Evolutionary conservation across 352 stramenopile species (phyloP), one percentile per base, ranked within the genome.

Genomic region (Phytopythium delawarense): DNA sequence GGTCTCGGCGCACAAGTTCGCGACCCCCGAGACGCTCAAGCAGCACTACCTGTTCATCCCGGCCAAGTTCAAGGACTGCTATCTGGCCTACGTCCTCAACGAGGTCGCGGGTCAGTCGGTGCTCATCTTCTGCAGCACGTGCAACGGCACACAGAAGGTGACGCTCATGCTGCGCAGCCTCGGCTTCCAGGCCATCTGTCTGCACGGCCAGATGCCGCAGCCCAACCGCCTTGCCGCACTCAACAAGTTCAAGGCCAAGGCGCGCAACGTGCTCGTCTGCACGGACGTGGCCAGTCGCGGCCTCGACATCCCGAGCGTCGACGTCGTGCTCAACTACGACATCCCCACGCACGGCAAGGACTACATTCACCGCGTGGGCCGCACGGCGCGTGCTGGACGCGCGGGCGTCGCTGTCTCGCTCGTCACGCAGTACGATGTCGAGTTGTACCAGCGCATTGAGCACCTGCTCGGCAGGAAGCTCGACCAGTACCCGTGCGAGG

Each of bases 21-120:
- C 98, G 61, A 99, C 97, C 16, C 97, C 97, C 9, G 97, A 98
- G 69, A 98, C 97, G 62, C 84, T 99, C 15, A 86, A 98, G 64
- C 97, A 99, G 79, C 92, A 97, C 79, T 99, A 99, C 70, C 65
- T 99, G 2, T 99, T 99, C 77, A 98, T 99, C 56, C 97, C 97
- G 18, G 97, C 97, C 45, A 99, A 99, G 71, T 99, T 98, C 87
- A 99, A 99, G 87, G 97, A 99, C 76, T 98, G 91, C 71, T 99
- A 99, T 75, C 81, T 99, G 46, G 95, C 96, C 13, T 99, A 98
- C 72, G 70, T 99, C 37, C 88, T 99, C 13, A 98, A 99, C 74
- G 97, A 99, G 74, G 92, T 99, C 69, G 91, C 92, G 7, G 97
- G 97, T 2, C 94, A 99, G 77, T 98, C 84, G 5, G 97, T 98